Evolutionary conservation across 306 rosid species (phyloP).

Genomic region (Boehmeria nivea): DNA sequence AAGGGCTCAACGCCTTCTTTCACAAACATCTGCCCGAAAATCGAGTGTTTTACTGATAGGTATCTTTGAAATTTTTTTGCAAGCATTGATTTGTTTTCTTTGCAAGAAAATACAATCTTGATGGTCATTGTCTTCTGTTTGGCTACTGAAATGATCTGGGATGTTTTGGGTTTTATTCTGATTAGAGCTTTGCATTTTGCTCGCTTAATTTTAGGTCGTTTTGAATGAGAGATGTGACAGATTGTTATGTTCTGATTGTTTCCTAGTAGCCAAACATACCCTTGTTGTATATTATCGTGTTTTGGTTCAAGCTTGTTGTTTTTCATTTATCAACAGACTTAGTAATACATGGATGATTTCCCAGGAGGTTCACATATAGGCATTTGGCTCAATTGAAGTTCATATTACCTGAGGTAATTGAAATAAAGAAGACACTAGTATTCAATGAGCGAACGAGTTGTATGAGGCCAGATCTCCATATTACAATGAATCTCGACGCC

Average conservation of each 20-base stretch:
- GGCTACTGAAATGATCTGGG: background rate
- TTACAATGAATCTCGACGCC: slow-evolving; percentile 35
- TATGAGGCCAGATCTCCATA: slow-evolving; percentile 69
- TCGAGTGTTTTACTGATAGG: slow-evolving; percentile 69
- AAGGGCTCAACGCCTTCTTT: slow-evolving; percentile 37
- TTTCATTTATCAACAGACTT: too few relatives aligned
- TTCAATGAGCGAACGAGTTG: slow-evolving; percentile 53
- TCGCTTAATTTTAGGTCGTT: too few relatives aligned
- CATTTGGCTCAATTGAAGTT: slow-evolving; percentile 79
- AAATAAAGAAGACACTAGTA: slow-evolving; percentile 36
- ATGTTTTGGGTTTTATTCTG: background rate
- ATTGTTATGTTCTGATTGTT: too few relatives aligned
- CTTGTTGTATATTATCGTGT: too few relatives aligned
- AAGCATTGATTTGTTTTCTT: too few relatives aligned
- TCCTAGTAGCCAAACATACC: too few relatives aligned
- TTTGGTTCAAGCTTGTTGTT: too few relatives aligned
- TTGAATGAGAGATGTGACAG: too few relatives aligned
- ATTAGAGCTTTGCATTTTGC: background rate
- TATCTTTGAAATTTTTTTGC: slow-evolving; percentile 9
- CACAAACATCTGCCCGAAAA: slow-evolving; percentile 31
- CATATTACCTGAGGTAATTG: slow-evolving; percentile 64
- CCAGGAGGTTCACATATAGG: slow-evolving; percentile 67
- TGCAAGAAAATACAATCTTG: too few relatives aligned
- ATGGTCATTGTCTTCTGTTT: background rate
- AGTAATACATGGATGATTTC: background rate